Evolutionary conservation across 202 grass and related monocot genomes (phyloP), one percentile per base, ranked within the genome.

Genomic region (Brachypodium distachyon): DNA sequence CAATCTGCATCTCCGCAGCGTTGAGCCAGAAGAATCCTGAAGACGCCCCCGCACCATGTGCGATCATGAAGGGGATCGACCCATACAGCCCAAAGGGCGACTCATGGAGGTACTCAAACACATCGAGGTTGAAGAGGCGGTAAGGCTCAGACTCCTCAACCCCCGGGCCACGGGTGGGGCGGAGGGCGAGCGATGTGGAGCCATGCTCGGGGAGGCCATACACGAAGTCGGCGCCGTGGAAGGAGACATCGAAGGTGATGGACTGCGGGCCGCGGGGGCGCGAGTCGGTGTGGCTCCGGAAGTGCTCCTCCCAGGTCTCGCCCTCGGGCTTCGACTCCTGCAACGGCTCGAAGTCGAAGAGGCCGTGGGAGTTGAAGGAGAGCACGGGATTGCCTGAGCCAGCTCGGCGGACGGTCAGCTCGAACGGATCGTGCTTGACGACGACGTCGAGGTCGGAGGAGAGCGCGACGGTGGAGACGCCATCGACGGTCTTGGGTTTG

Each of bases 21-120:
- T 97, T 97, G 26, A 94, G 86, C 94, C 94, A 97, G 88, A 97
- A 97, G 82, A 97, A 94, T 7, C 94, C 94, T n/a, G 94, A 97
- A 13, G 84, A 74, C 4, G 53, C 12, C 39, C 57, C 66, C 16
- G 75, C 19, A 26, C 94, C 88, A 23, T 97, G 94, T 8, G 86
- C 90, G 38, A 97, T 90, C 91, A 97, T 97, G 81, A 93, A 97
- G 16, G 94, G 94, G 49, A 97, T 91, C 33, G 94, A 97, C 2
- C 94, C 94, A 36, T 97, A 97, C 5, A 97, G 63, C 12, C 94
- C 94, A 25, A 97, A 97, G 32, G 94, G 94, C 4, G 94, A 97
- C 0, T 97, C 91, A 25, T 93, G 88, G 67, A 94, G 81, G 41
- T 84, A 97, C 83, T 97, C 94, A 12, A 97, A 97, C 5, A 97